Base-by-base conservation (phyloP, 2,329 filamentous ascomycete genomes). In the Truncatella angustata region DNA sequence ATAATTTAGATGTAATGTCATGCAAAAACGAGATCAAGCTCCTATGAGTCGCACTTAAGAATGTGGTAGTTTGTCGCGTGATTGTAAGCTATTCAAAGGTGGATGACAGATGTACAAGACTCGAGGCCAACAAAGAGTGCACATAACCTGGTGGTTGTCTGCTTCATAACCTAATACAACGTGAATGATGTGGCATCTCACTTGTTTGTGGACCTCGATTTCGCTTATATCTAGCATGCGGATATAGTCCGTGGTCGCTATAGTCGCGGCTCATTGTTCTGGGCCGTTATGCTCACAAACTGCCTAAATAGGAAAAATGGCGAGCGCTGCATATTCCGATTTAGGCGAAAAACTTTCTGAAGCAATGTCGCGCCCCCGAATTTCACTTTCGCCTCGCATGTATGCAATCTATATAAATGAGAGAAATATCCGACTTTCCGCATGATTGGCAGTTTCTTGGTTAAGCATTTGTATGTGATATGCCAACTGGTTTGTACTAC, bases 271-370 rank as follows among this genome's bases (percentile, higher is more conserved):
- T 21, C 14, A 20, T 14, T 28, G 28, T 43, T 21, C 21, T 11
- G 24, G 40, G 11, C 23, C 40, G 6, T 14, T 43, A 43, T 14
- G 11, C 24, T 18, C 10, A 24, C 26, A 46, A 46, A 28, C 43
- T 46, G 43, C 43, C 43, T 46, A 32, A 32, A 32, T 10, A 34
- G 43, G 43, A 24, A 46, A 46, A 28, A 18, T 32, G 26, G 16
- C 26, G 14, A 46, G 20, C 43, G 43, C 43, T 46, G 43, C 18
- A 46, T 46, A 46, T 46, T 35, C 26, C 30, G 43, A 16, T 46
- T 46, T 24, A 46, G 43, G 28, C 43, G 32, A 46, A 46, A 46
- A 24, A 20, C 43, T 46, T 46, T 28, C 43, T 18, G 11, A 46
- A 18, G 12, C 16, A n/a, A 28, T 24, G 30, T 46, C 26, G 43